Evolutionary conservation across 805 yeast species (phyloP).

Genomic region (Myxozyma geophila): DNA sequence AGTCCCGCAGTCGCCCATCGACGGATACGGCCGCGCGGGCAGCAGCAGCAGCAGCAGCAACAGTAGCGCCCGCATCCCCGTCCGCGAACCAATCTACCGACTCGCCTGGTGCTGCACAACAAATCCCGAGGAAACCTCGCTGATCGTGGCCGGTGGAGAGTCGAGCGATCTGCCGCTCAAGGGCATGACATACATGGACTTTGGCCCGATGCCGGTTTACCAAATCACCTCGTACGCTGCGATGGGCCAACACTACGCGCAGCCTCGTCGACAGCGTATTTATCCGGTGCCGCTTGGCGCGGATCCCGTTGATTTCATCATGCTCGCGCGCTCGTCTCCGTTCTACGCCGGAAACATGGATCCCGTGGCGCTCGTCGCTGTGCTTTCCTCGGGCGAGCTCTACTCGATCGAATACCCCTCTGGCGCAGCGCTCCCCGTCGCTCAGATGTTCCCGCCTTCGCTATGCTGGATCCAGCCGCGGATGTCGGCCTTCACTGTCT

Average conservation of each 20-base stretch:
- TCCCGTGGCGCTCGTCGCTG: conserved; percentile 65
- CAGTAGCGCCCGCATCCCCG: conserved; percentile 1
- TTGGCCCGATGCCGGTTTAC: conserved; percentile 79
- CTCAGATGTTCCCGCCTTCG: conserved; percentile 77
- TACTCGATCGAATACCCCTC: conserved; percentile 63
- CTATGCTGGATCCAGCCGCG: conserved; percentile 79
- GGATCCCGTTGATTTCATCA: conserved; percentile 54
- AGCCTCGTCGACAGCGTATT: conserved; percentile 59
- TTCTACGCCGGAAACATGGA: conserved; percentile 80
- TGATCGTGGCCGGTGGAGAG: conserved; percentile 73
- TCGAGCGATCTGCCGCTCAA: conserved; percentile 49
- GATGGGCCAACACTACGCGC: conserved; percentile 76
- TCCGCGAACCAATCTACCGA: conserved; percentile 50
- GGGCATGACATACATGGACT: conserved; percentile 63
- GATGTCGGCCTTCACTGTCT: conserved; percentile 59
- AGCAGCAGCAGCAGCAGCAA: neutral
- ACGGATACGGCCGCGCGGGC: neutral
- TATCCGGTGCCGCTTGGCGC: conserved; percentile 57
- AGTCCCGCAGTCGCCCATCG: conserved; percentile 1
- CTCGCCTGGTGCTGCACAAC: conserved; percentile 78
- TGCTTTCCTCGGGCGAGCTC: conserved; percentile 67
- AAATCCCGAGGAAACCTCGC: conserved; percentile 79
- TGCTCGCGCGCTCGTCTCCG: conserved; percentile 68
- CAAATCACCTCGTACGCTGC: conserved; percentile 80
- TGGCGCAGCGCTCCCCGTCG: conserved; percentile 57